Conservation (phyloP, 148 eudicot genomes). For the Camellia lanceoleosa region DNA sequence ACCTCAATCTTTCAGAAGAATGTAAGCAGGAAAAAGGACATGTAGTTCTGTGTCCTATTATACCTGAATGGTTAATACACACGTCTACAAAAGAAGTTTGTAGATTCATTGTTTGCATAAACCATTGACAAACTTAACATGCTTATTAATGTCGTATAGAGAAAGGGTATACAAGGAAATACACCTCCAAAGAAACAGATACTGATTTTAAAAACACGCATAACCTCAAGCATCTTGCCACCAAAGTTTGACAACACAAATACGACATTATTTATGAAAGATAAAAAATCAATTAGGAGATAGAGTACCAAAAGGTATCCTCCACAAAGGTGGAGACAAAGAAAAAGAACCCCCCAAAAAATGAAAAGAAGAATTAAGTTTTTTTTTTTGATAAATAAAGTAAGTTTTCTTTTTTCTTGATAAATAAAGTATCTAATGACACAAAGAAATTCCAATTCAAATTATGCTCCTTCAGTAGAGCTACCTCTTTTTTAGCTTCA, state of each 20-base stretch:
- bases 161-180: not conserved
- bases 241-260: not conserved
- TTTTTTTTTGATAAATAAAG: too few relatives aligned
- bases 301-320: not conserved
- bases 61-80: not conserved
- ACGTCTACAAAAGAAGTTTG: not conserved
- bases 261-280: not conserved
- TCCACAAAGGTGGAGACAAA: not conserved
- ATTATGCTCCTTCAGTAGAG: not conserved
- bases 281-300: not conserved
- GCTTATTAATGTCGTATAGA: not conserved
- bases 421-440: not conserved
- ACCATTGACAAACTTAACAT: not conserved
- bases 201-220: not conserved
- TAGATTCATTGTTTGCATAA: not conserved
- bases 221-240: not conserved
- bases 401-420: too few relatives aligned
- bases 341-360: not conserved
- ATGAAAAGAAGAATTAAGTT: not conserved
- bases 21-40: not conserved
- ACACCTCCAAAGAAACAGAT: not conserved
- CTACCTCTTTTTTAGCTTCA: not conserved
- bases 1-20: conserved; percentile 13
- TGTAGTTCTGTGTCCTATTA: conserved; percentile 7
- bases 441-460: not conserved